These are phyloP conservation scores for Dispira simplex DNA, from an alignment of 192 early-diverging fungal genomes.

Conservation along the genomic window DNA sequence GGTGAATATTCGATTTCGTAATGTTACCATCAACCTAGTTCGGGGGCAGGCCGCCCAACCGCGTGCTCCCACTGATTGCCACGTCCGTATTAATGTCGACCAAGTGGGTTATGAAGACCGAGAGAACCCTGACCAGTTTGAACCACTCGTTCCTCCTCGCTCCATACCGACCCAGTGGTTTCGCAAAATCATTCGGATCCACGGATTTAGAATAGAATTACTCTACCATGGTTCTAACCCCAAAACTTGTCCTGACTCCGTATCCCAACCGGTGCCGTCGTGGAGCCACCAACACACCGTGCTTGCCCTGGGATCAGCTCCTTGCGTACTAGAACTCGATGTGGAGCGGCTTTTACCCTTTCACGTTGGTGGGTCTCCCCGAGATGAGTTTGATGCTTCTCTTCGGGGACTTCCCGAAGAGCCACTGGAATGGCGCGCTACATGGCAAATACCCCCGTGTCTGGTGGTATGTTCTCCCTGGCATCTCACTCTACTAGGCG, in stretches of 20 bases:
- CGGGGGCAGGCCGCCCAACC: background rate
- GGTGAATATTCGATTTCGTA: slow-evolving; percentile 49
- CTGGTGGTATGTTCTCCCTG: no score
- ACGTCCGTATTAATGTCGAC: background rate
- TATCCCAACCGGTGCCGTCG: background rate
- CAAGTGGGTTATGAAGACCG: slow-evolving; percentile 10
- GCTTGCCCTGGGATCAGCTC: background rate
- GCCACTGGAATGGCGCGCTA: no score
- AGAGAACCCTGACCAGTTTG: no score
- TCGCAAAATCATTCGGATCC: background rate
- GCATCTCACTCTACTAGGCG: no score
- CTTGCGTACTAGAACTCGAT: slow-evolving; percentile 18
- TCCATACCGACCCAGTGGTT: slow-evolving; percentile 5
- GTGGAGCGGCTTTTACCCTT: slow-evolving; percentile 27
- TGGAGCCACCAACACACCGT: background rate
- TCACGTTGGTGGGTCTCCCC: slow-evolving; percentile 18
- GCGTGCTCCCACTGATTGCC: background rate
- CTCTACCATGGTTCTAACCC: background rate
- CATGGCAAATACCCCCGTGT: no score
- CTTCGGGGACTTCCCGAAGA: no score
- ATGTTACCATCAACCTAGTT: slow-evolving; percentile 10
- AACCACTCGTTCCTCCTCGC: no score
- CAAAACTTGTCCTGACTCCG: background rate
- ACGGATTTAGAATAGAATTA: no score
- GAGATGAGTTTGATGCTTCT: no score